phyloP scores from a whole-genome alignment of 495 filamentous ascomycete species.

The Neurospora discreta region DNA sequence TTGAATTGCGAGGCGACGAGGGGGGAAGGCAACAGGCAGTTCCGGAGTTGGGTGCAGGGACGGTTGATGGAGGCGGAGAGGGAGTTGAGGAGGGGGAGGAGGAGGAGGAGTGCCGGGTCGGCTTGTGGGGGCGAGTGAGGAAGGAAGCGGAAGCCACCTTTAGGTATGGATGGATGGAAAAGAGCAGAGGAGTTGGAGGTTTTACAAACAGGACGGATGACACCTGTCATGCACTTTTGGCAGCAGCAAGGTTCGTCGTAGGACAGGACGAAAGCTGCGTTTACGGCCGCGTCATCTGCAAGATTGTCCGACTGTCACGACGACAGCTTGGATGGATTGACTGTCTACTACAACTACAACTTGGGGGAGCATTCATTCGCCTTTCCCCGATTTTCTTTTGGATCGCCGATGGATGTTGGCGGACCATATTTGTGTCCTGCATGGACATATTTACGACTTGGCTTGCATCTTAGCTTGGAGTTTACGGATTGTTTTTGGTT shows the following conservation, averaged over 20 bases:
- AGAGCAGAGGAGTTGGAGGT: no score
- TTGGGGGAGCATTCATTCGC: background rate
- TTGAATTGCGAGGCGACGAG: constrained; percentile 51
- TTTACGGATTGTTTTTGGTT: constrained; percentile 2
- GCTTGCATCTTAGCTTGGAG: constrained; percentile 9
- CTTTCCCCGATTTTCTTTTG: background rate
- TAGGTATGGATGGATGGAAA: no score
- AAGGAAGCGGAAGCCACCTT: no score
- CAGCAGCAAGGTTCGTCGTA: background rate
- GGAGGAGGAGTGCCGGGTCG: constrained; percentile 24
- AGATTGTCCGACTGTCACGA: background rate
- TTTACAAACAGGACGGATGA: no score
- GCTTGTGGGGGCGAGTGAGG: background rate
- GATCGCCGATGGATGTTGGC: background rate
- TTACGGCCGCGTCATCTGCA: background rate
- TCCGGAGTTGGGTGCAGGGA: constrained; percentile 51
- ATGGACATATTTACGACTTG: constrained; percentile 1
- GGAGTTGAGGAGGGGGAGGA: constrained; percentile 40
- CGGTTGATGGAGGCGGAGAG: constrained; percentile 54
- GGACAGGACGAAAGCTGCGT: no score
- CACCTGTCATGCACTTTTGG: background rate
- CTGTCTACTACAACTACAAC: background rate
- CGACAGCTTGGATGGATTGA: background rate
- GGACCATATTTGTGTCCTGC: background rate
- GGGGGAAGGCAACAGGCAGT: constrained; percentile 31